Evolutionary conservation across 169 alveolate species (phyloP), one percentile per base, ranked within the genome.

Genomic region (Plasmodium blacklocki): DNA sequence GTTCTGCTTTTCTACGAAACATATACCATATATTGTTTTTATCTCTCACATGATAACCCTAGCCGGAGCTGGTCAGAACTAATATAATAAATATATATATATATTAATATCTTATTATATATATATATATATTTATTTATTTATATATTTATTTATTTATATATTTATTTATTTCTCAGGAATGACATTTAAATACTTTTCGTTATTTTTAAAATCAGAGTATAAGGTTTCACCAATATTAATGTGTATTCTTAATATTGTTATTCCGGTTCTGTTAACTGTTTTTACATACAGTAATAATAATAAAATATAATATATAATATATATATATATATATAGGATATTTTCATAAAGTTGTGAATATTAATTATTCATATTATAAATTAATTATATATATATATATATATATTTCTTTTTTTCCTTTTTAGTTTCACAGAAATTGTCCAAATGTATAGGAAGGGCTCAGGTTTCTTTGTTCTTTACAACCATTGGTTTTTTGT

Each of bases 391-490:
- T 32, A 39, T 39, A 39, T 39, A 39, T 39, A 39, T 39, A 39
- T 39, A 6, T 39, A 39, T 14, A 50, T 14, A 2, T 14, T 6
- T 43, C 3, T 63, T 63, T 76, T 15, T 60, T 63, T 23, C 64
- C 21, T 45, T 29, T 58, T 15, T 32, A 76, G 89, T 76, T 21
- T 63, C 89, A 14, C 89, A 76, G 52, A 76, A 76, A 56, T 59
- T 76, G 76, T 76, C 89, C 21, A 76, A 76, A 70, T 63, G 78
- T 14, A 64, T 76, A 18, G 89, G 89, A n/a, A 52, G 89, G 67
- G 89, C 89, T 15, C 89, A 76, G 56, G 89, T 76, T 76, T 76
- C 89, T 23, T 63, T 76, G 43, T 76, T 76, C 59, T 76, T 76
- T 75, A 76, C 89, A 14, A 26, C 74, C 59, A 76, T 76, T 50